Evolutionary conservation across 2,329 filamentous ascomycete species (phyloP).

Genomic region (Chrysosphaeria jannelii): DNA sequence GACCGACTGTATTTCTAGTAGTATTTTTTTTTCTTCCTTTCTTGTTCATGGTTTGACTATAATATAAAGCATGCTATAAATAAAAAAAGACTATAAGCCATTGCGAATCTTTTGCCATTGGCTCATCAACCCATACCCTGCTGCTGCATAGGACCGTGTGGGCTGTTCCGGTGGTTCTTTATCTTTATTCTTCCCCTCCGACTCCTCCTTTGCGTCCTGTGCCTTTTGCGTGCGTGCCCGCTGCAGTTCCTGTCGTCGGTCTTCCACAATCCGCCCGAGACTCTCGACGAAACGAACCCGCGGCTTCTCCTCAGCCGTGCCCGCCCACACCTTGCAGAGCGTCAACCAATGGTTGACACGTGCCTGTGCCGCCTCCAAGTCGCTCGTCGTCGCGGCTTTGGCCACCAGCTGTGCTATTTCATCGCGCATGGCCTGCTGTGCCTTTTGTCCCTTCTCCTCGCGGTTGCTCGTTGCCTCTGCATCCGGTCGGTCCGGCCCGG

Average conservation of each 20-base stretch:
- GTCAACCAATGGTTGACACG: constrained; percentile 51
- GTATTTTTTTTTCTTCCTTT: neutral
- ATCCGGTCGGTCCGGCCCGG: constrained; percentile 39
- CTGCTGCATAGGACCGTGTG: constrained; percentile 14
- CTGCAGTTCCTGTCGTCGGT: constrained; percentile 25
- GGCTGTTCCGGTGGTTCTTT: constrained; percentile 10
- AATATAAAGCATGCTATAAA: neutral
- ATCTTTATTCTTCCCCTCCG: too few species aligned
- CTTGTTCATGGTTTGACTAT: too few species aligned
- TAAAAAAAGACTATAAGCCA: constrained; percentile 12
- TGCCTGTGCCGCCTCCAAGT: constrained; percentile 24
- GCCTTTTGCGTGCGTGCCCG: constrained; percentile 12
- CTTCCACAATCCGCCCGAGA: constrained; percentile 57
- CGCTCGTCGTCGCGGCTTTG: neutral
- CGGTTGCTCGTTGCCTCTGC: constrained; percentile 9
- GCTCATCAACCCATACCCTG: constrained; percentile 27
- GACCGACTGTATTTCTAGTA: too few species aligned
- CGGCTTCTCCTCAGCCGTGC: constrained; percentile 83
- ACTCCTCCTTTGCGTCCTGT: constrained; percentile 3
- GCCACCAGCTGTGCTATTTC: constrained; percentile 39
- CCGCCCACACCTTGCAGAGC: constrained; percentile 62
- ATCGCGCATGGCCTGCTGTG: constrained; percentile 35
- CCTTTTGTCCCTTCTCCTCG: constrained; percentile 66
- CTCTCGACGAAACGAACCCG: constrained; percentile 54
- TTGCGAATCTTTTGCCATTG: constrained; percentile 29